A percentile compares a stretch with the other conserved stretches of the same genome.
These are phyloP conservation scores for Aegilops longissima DNA, from an alignment of 176 grass and related monocot species.

Conservation along the genomic window DNA sequence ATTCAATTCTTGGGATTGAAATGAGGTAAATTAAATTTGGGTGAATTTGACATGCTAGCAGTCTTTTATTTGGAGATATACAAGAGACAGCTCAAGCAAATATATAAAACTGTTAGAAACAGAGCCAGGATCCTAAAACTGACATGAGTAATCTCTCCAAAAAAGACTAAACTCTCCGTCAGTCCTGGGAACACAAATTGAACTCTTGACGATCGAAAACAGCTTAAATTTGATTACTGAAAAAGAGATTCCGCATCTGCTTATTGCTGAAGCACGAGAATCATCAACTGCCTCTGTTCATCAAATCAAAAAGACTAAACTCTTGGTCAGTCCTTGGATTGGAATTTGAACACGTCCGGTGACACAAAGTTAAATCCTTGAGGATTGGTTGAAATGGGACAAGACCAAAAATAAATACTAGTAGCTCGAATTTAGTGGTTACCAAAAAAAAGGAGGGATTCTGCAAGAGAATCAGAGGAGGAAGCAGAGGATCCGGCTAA, in stretches of 20 bases:
- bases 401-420: background rate
- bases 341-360: background rate
- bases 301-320: background rate
- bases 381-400: background rate
- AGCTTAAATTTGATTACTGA: background rate
- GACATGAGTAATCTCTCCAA: background rate
- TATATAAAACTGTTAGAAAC: background rate
- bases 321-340: background rate
- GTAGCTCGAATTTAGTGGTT: background rate
- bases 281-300: background rate
- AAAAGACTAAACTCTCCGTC: background rate
- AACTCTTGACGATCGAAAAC: background rate
- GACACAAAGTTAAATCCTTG: background rate
- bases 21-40: background rate
- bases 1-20: background rate
- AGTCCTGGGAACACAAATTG: background rate
- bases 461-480: background rate
- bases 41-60: conserved; percentile 24
- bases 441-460: background rate
- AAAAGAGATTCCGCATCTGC: background rate
- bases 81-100: background rate
- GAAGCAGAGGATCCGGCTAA: conserved; percentile 24
- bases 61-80: conserved; percentile 2
- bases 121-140: conserved; percentile 12
- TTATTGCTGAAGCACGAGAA: background rate